A percentile compares a stretch with the other conserved stretches of the same genome.
phyloP scores from a whole-genome alignment of 1,284 basidiomycete genomes.

The Microbotryum scabiosae region DNA sequence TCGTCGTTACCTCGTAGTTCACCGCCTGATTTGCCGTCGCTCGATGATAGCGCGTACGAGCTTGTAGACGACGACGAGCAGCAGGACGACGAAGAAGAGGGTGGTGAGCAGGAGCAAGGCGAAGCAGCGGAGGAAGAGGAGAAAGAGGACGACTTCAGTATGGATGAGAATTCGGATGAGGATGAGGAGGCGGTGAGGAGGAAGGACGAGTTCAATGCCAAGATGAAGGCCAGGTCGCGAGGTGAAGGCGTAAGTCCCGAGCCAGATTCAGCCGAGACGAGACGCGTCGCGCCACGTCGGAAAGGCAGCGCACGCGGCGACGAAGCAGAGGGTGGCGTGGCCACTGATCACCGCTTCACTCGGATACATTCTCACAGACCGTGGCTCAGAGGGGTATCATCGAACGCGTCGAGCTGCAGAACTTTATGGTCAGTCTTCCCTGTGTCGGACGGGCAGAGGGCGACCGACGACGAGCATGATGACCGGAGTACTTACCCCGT shows the following conservation, averaged over 20 bases:
- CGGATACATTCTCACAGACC: constrained; percentile 1
- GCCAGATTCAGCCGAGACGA: too few relatives aligned
- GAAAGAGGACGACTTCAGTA: not conserved
- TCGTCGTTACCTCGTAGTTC: not conserved
- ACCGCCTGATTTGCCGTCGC: not conserved
- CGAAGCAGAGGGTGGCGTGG: too few relatives aligned
- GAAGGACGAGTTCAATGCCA: too few relatives aligned
- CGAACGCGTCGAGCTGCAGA: constrained; percentile 59
- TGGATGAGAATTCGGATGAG: too few relatives aligned
- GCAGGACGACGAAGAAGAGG: not conserved
- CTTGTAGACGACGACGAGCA: not conserved
- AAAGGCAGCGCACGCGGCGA: too few relatives aligned
- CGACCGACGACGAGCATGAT: not conserved
- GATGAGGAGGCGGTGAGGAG: too few relatives aligned
- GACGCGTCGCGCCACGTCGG: too few relatives aligned
- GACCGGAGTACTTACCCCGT: not conserved
- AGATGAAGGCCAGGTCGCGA: too few relatives aligned
- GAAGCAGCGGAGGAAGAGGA: not conserved
- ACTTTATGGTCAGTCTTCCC: constrained; percentile 63
- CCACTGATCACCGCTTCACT: too few relatives aligned
- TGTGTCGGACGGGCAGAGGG: too few relatives aligned
- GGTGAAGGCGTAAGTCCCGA: too few relatives aligned
- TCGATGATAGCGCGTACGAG: constrained; percentile 1
- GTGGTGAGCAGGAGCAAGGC: not conserved
- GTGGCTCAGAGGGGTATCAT: constrained; percentile 79